These are phyloP conservation scores for Penicillium desertorum DNA, from an alignment of 495 filamentous ascomycete genomes.

Conservation along the genomic window DNA sequence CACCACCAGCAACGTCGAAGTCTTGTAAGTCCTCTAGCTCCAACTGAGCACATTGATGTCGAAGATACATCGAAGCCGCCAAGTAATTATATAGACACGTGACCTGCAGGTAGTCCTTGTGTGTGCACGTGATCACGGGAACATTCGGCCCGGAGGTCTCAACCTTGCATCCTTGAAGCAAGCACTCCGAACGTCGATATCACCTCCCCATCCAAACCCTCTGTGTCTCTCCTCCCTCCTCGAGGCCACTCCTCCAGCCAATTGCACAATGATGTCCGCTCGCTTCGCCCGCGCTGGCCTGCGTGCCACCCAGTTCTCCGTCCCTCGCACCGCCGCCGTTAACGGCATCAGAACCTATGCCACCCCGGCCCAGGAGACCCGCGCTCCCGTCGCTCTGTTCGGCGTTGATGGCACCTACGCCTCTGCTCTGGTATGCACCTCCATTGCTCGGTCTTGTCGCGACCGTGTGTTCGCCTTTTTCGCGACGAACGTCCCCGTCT, in stretches of 20 bases:
- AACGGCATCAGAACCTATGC: conserved; percentile 70
- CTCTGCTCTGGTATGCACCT: conserved; percentile 78
- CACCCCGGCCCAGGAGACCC: conserved; percentile 65
- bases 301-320: conserved; percentile 50
- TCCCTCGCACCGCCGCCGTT: conserved; percentile 45
- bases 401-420: conserved; percentile 98
- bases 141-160: conserved; percentile 41
- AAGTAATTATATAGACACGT: not conserved
- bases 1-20: too few species aligned
- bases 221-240: conserved; percentile 21
- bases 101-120: not conserved
- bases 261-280: conserved; percentile 46
- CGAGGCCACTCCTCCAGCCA: conserved; percentile 30
- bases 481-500: conserved; percentile 32
- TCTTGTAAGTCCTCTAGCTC: too few species aligned
- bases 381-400: conserved; percentile 86
- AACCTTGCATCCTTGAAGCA: conserved; percentile 35
- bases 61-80: not conserved
- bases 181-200: conserved; percentile 32
- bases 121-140: conserved; percentile 41
- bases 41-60: not conserved
- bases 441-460: conserved; percentile 5
- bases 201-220: conserved; percentile 29
- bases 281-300: conserved; percentile 51
- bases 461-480: conserved; percentile 14